These are phyloP conservation scores for Fusarium anguioides DNA, from an alignment of 2,329 filamentous ascomycete genomes.

Conservation along the genomic window DNA sequence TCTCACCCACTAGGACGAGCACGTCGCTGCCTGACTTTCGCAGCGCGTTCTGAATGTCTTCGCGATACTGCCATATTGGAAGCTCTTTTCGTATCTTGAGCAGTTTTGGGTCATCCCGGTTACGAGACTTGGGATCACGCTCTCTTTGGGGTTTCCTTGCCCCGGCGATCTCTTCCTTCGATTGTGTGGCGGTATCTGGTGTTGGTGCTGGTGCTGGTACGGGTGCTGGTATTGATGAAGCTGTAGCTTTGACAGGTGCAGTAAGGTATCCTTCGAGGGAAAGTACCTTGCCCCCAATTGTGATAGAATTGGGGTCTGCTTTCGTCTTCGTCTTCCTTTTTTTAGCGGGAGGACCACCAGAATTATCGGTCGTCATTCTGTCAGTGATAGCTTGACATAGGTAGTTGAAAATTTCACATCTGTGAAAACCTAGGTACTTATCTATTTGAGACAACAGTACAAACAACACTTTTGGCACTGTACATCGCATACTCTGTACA, in stretches of 20 bases:
- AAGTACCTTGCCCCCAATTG: slow-evolving; percentile 61
- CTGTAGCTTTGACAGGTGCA: too few species aligned
- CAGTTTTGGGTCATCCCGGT: slow-evolving; percentile 48
- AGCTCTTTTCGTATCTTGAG: slow-evolving; percentile 71
- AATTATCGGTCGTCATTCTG: slow-evolving; percentile 43
- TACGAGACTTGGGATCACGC: slow-evolving; percentile 23
- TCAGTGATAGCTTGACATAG: not conserved
- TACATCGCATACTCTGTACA: too few species aligned
- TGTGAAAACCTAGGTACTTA: not conserved
- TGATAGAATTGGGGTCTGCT: slow-evolving; percentile 53
- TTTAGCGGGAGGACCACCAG: slow-evolving; percentile 49
- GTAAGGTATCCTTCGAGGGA: slow-evolving; percentile 62
- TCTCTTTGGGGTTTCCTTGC: slow-evolving; percentile 17
- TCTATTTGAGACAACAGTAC: not conserved
- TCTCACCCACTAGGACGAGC: slow-evolving; percentile 90
- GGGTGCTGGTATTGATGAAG: slow-evolving; percentile 10
- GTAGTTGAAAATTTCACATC: not conserved
- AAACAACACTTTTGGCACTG: too few species aligned
- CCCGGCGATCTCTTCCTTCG: not conserved
- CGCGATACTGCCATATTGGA: slow-evolving; percentile 81
- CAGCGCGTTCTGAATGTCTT: slow-evolving; percentile 75
- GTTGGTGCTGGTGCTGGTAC: slow-evolving; percentile 4
- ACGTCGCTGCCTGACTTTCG: slow-evolving; percentile 70
- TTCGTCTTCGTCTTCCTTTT: slow-evolving; percentile 54
- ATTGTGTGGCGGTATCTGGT: not conserved